These are phyloP conservation scores for Saturnispora saitoi DNA, from an alignment of 805 yeast species.

Conservation along the genomic window DNA sequence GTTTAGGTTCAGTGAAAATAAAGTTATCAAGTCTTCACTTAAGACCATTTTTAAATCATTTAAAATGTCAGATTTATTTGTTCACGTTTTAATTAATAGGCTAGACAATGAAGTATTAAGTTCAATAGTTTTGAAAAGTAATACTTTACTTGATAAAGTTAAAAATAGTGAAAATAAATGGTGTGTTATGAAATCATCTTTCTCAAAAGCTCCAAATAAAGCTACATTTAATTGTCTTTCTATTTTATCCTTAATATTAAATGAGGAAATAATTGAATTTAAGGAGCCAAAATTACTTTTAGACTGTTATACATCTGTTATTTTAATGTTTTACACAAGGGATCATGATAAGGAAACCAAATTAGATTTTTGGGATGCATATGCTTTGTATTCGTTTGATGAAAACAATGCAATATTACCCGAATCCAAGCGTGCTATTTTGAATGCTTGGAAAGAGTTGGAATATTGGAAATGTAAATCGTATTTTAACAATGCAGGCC, in stretches of 20 bases:
- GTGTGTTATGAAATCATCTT: conserved; percentile 7
- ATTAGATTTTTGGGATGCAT: conserved; percentile 7
- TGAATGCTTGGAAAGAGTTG: neutral
- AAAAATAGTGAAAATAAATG: neutral
- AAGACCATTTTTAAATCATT: conserved; percentile 2
- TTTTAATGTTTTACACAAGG: conserved; percentile 2
- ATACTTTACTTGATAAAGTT: neutral
- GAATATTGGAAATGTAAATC: conserved; percentile 1
- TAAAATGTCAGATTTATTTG: neutral
- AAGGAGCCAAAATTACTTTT: neutral
- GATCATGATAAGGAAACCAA: conserved; percentile 4
- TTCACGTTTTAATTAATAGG: conserved; percentile 2
- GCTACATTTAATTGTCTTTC: conserved; percentile 1
- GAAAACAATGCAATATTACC: neutral
- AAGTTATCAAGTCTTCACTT: neutral
- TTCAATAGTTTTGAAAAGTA: neutral
- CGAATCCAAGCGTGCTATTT: neutral
- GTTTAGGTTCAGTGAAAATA: conserved; percentile 4
- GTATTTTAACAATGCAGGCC: neutral
- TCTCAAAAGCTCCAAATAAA: neutral
- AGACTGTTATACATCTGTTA: neutral
- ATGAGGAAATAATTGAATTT: neutral
- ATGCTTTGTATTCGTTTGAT: conserved; percentile 1
- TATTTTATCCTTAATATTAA: neutral
- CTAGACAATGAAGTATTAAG: neutral